phyloP scores from a whole-genome alignment of 2,329 filamentous ascomycete genomes.

The Fusarium sterilihyphosum region DNA sequence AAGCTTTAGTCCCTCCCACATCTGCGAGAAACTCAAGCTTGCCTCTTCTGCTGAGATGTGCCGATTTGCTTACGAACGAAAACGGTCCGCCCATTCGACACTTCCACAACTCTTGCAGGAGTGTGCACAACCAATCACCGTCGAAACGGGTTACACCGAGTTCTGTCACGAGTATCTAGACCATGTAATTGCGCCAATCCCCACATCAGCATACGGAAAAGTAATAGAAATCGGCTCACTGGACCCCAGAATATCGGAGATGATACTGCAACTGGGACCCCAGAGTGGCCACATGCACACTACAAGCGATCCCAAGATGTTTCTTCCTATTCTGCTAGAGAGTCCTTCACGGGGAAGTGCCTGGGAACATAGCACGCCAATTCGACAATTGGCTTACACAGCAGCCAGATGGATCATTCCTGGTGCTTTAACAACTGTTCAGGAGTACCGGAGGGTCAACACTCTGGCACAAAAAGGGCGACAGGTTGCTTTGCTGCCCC shows the following conservation, averaged over 20 bases:
- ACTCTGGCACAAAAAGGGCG: slow-evolving; percentile 44
- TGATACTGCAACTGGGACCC: slow-evolving; percentile 47
- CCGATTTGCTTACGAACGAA: slow-evolving; percentile 51
- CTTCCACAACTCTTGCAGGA: slow-evolving; percentile 45
- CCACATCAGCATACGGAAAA: slow-evolving; percentile 13
- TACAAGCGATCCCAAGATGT: slow-evolving; percentile 57
- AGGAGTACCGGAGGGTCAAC: slow-evolving; percentile 53
- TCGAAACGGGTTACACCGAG: slow-evolving; percentile 38
- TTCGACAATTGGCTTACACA: slow-evolving; percentile 66
- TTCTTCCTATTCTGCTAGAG: slow-evolving; percentile 72
- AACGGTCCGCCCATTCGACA: slow-evolving; percentile 40
- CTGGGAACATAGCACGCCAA: slow-evolving; percentile 62
- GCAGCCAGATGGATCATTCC: slow-evolving; percentile 48
- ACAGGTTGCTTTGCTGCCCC: slow-evolving; percentile 29
- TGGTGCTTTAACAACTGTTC: slow-evolving; percentile 31
- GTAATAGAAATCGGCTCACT: slow-evolving; percentile 36
- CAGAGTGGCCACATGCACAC: slow-evolving; percentile 18
- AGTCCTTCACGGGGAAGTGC: slow-evolving; percentile 63
- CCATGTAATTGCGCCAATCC: slow-evolving; percentile 33
- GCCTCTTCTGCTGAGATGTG: slow-evolving; percentile 41
- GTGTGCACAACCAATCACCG: slow-evolving; percentile 36
- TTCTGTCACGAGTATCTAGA: slow-evolving; percentile 49
- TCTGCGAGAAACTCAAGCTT: slow-evolving; percentile 56
- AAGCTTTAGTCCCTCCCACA: slow-evolving; percentile 49
- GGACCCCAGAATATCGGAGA: slow-evolving; percentile 54